Conservation (phyloP, 1,284 basidiomycete species). For the Stygiomarasmius scandens region DNA sequence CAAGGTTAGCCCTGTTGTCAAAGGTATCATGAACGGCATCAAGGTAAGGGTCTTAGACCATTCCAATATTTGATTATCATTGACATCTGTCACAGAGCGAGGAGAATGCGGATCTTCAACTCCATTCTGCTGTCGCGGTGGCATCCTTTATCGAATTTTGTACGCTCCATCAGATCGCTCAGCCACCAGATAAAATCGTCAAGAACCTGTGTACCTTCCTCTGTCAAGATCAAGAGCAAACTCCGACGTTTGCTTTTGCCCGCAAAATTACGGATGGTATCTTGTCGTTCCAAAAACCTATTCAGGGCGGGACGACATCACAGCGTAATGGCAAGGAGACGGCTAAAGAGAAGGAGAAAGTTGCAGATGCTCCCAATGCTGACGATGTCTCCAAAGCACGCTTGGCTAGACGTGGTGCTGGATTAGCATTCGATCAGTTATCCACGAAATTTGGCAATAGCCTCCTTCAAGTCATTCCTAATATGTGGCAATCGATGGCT, state of each 20-base stretch:
- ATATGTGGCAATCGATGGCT: conserved; percentile 93
- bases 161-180: conserved; percentile 61
- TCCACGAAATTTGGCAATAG: conserved; percentile 77
- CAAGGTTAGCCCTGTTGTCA: conserved; percentile 96
- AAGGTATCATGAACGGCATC: conserved; percentile 97
- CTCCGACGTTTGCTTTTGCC: conserved; percentile 82
- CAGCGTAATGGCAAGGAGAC: conserved; percentile 47
- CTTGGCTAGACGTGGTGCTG: conserved; percentile 81
- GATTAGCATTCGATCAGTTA: conserved; percentile 80
- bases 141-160: conserved; percentile 90
- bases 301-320: conserved; percentile 27
- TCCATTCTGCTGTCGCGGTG: conserved; percentile 86
- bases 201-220: conserved; percentile 98
- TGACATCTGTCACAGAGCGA: conserved; percentile 64
- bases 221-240: conserved; percentile 88
- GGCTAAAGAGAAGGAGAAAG: conserved; percentile 37
- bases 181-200: conserved; percentile 89
- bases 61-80: conserved; percentile 4
- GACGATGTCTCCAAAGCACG: conserved; percentile 58
- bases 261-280: conserved; percentile 73
- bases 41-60: conserved; percentile 61
- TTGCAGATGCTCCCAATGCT: conserved; percentile 35
- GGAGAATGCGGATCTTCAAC: conserved; percentile 88
- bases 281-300: conserved; percentile 64
- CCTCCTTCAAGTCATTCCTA: conserved; percentile 81